Evolutionary conservation across 768 basidiomycete genomes (phyloP).

Genomic region (Psilocybe cyanescens): DNA sequence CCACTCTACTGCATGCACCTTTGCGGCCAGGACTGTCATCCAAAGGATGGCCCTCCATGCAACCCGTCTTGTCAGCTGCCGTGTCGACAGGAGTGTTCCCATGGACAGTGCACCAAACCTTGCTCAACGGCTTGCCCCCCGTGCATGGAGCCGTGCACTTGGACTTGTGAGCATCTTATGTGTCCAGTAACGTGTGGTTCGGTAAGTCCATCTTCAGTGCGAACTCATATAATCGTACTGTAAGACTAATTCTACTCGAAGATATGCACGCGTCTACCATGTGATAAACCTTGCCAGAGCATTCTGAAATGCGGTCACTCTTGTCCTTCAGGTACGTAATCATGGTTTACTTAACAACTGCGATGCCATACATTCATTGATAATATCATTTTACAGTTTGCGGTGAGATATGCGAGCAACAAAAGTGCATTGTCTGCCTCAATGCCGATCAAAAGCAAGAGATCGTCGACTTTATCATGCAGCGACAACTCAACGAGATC

Average conservation of each 20-base stretch:
- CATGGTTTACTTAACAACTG: not conserved
- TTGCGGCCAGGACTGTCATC: conserved; percentile 50
- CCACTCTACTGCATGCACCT: conserved; percentile 57
- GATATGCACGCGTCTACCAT: conserved; percentile 70
- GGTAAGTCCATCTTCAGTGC: conserved; percentile 40
- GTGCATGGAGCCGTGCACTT: conserved; percentile 64
- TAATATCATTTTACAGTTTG: conserved; percentile 47
- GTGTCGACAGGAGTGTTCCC: conserved; percentile 61
- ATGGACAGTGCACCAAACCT: conserved; percentile 46
- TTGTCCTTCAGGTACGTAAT: conserved; percentile 64
- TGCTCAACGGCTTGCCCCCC: conserved; percentile 64
- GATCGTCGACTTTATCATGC: conserved; percentile 64
- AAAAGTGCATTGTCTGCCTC: conserved; percentile 59
- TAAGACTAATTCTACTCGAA: conserved; percentile 23
- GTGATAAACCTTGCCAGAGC: conserved; percentile 55
- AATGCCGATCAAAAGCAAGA: conserved; percentile 34
- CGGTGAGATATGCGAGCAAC: conserved; percentile 63
- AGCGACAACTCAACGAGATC: conserved; percentile 52
- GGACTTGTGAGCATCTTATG: conserved; percentile 56
- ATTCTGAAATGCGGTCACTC: conserved; percentile 59
- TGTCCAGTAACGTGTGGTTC: conserved; percentile 74
- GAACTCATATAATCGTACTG: not conserved
- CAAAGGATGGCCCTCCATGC: conserved; percentile 47
- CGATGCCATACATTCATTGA: not conserved
- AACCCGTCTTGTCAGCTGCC: conserved; percentile 44